Base-by-base conservation (phyloP, 2,329 filamentous ascomycete genomes). In the Trichoderma lentiforme region DNA sequence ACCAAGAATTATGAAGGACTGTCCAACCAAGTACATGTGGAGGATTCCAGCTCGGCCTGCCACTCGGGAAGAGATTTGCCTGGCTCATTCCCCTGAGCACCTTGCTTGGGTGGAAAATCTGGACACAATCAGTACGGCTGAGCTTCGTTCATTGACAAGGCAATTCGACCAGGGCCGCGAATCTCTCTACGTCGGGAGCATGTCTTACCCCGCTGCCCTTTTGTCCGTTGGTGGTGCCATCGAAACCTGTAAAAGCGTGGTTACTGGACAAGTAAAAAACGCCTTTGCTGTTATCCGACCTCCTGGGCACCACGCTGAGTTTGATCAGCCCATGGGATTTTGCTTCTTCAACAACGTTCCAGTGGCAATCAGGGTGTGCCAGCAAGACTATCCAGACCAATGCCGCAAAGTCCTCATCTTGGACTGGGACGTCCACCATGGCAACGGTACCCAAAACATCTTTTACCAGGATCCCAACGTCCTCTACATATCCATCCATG, bases 271-370 rank as follows among this genome's bases (percentile, higher is more conserved):
- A 71, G 92, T 98, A 67, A 97, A 97, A 81, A 99, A 99, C 78
- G 94, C 93, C 0, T 96, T 99, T 79, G 96, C 96, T 1, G 92
- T 99, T 47, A 97, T 99, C 77, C 90, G 96, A 15, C 96, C 96
- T 2, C 96, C 96, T 0, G 96, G 96, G 0, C 96, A 99, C 78
- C 96, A 99, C 81, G 96, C 96, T 1, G 96, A 99, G 79, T 91
- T 90, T 72, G 88, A 96, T 77, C 86, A 90, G 43, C 89, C 95
- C 1, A 96, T 97, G 87, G 96, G 96, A 0, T 99, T 99, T 79
- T 99, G 96, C 80, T 89, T 98, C 72, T 98, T 98, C 84, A 98
- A 99, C 83, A 99, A 99, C 78, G 96, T 98, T 3, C 94, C 93
- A 24, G 92, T 99, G 72, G 95, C 95, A 1, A 91, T 94, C n/a